Base-by-base conservation (phyloP, 805 yeast genomes). In the Starmera amethionina region DNA sequence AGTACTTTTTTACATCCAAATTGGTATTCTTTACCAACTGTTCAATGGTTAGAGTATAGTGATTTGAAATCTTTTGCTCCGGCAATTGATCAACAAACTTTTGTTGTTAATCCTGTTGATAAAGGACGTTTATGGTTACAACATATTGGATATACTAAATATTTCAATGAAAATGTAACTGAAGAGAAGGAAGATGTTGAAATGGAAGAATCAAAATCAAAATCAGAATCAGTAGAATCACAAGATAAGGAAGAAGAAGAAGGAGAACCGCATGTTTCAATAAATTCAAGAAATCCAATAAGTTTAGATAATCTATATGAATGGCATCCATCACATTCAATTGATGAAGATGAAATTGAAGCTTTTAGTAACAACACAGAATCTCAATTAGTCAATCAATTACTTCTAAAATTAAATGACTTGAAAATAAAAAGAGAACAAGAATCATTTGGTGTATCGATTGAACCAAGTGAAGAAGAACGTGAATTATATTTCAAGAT, bases 1-100 rank as follows among this genome's bases (percentile, higher is more conserved):
- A 60, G 66, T 34, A 70, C 67, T 39, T 72, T 73, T 48, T 56
- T 75, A 43, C 82, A 77, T 55, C 82, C 81, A 27, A 74, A 75
- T 45, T 77, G 82, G 82, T 70, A 72, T 44, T 71, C 77, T 6
- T 57, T 83, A 38, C 79, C 87, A 10, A 67, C 79, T 5, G 70
- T 85, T 2, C 69, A 69, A 36, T 83, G 90, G 89, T 58, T 82
- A 18, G 70, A 72, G 39, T 70, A 68, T 42, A 67, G 63, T 40
- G 64, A 55, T n/a, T 57, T 63, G 27, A 63, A 69, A 36, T 66
- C 76, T 12, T 82, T 81, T 67, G 85, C 86, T 0, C 93, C 93
- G 5, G 56, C 71, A 10, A 61, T 68, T 34, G 87, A 80, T 54
- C 82, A 80, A 47, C 68, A 70, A 31, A 72, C 70, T 15, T 67